phyloP scores from a whole-genome alignment of 192 early-diverging fungal genomes.

The Coemansia aciculifera region DNA sequence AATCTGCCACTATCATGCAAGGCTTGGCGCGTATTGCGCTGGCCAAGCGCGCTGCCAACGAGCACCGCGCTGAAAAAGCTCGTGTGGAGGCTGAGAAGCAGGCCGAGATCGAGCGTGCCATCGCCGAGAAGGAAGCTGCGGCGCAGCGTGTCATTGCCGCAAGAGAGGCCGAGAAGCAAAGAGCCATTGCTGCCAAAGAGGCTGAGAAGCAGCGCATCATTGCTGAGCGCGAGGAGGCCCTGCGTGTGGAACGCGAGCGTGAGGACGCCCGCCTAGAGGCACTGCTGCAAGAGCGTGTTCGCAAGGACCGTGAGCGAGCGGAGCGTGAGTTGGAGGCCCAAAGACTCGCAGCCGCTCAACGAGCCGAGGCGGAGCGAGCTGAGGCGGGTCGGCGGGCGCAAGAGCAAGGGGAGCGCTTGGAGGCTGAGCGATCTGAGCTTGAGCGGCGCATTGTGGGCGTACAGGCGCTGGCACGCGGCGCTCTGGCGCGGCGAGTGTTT shows the following conservation, averaged over 20 bases:
- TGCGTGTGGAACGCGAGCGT: constrained; percentile 10
- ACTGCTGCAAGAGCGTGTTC: constrained; percentile 24
- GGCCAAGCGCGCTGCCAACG: constrained; percentile 43
- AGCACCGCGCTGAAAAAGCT: constrained; percentile 16
- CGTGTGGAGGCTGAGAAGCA: neutral
- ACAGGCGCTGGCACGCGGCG: constrained; percentile 64
- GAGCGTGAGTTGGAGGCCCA: constrained; percentile 4
- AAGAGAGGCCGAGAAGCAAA: constrained; percentile 10
- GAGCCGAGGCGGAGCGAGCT: constrained; percentile 5
- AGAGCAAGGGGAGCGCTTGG: constrained; percentile 37
- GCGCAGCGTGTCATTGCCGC: constrained; percentile 27
- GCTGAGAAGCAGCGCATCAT: neutral
- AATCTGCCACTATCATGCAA: constrained; percentile 57
- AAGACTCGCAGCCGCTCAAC: constrained; percentile 1
- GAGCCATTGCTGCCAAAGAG: constrained; percentile 8
- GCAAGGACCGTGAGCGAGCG: constrained; percentile 14
- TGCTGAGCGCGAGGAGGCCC: neutral
- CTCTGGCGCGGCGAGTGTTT: constrained; percentile 57
- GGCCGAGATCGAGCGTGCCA: neutral
- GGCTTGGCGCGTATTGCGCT: constrained; percentile 59
- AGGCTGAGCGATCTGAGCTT: constrained; percentile 39
- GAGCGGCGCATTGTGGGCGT: constrained; percentile 52
- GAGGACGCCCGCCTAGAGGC: constrained; percentile 15
- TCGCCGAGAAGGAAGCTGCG: constrained; percentile 13
- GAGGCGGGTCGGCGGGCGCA: constrained; percentile 16